Base-by-base conservation (phyloP, 345 rosid species). In the Eucalyptus guilfoylei region DNA sequence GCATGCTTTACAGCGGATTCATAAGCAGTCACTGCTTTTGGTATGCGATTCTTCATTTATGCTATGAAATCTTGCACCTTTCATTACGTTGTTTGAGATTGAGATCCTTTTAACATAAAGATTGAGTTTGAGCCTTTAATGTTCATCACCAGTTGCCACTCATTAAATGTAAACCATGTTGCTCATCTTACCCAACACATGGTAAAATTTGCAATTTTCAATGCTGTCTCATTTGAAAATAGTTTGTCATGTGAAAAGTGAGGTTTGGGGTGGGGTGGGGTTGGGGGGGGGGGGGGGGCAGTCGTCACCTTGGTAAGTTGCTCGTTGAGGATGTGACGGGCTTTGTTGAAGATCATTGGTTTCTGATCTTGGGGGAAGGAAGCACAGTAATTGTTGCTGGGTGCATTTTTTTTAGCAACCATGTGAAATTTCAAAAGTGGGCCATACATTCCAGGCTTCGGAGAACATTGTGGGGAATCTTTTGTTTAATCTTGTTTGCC, bases 1-100 rank as follows among this genome's bases (percentile, higher is more conserved):
- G 3, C 99, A 98, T 92, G 99, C 99, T 42, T 94, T 98, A 90
- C 99, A 97, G 90, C 98, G 99, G 90, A 96, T 98, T 93, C 98
- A 98, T 90, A 98, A 97, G 92, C 99, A 97, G 90, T 97, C 99
- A 50, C 97, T 97, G 90, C 99, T 93, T 89, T 91, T 98, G 97
- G 99, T 98, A 96, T 92, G 94, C 86, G 67, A 45, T 87, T 87
- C 12, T 92, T 88, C 83, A 72, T 88, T 86, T 37, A 49, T 23
- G 60, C 55, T 37, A 50, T 30, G 72, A 72, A 28, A 50, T 37
- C 81, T 88, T 58, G 89, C 88, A 62, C 64, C 64, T 85, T 19
- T 48, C 83, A 76, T 76, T 76, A 37, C 83, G 12, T 21, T 37
- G 47, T 37, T 76, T 11, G 45, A 21, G 47, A 37, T 19, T 76